Conservation (phyloP, 352 stramenopile genomes). For the Detonula confervacea region DNA sequence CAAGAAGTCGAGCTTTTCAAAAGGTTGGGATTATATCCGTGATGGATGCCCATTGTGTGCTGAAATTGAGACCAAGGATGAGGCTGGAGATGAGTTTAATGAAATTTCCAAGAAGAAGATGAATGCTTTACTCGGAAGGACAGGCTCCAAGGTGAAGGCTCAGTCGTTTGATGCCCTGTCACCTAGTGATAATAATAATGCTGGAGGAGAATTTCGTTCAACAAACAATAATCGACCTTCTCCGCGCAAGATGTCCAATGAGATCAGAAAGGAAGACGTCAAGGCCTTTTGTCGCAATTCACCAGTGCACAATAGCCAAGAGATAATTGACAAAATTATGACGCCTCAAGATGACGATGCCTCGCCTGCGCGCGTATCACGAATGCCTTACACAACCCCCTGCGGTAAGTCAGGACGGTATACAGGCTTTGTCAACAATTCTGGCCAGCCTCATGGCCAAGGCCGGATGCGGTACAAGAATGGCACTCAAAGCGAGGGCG, state of each 20-base stretch:
- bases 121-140: slow-evolving; percentile 9
- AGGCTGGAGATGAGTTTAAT: background rate
- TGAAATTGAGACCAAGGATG: slow-evolving; percentile 5
- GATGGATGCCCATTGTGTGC: slow-evolving; percentile 30
- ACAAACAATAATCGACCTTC: background rate
- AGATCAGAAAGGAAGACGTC: background rate
- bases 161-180: background rate
- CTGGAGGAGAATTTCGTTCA: background rate
- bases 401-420: slow-evolving; percentile 48
- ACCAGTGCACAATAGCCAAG: background rate
- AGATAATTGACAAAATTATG: too few relatives aligned
- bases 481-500: slow-evolving; percentile 33
- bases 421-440: slow-evolving; percentile 35
- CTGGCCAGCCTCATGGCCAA: slow-evolving; percentile 26
- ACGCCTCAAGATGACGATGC: background rate
- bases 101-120: slow-evolving; percentile 31
- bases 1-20: slow-evolving; percentile 41
- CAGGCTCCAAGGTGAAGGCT: background rate
- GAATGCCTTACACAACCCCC: slow-evolving; percentile 47
- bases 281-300: background rate
- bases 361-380: slow-evolving; percentile 19
- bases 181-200: background rate
- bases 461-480: slow-evolving; percentile 51
- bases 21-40: slow-evolving; percentile 44
- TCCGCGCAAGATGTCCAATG: background rate